These are phyloP conservation scores for Garcia nutans DNA, from an alignment of 345 rosid genomes.

Conservation along the genomic window DNA sequence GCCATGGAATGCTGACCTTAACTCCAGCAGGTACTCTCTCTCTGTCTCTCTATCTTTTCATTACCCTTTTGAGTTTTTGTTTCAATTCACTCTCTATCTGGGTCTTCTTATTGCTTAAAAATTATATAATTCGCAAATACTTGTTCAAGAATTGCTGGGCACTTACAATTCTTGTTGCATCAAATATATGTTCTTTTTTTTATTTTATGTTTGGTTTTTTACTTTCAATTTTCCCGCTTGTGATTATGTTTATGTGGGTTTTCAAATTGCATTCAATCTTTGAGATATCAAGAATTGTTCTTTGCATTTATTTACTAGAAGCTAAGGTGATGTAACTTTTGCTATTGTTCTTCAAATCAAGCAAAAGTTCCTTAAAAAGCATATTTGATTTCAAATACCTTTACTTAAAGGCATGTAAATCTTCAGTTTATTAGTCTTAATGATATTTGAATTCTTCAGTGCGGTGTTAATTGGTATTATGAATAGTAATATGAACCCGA, in stretches of 20 bases:
- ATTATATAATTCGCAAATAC: no score
- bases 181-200: background rate
- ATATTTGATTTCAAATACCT: background rate
- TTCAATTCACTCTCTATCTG: background rate
- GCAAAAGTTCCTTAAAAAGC: background rate
- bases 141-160: no score
- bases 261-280: background rate
- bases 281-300: background rate
- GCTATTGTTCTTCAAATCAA: background rate
- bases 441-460: background rate
- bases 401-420: background rate
- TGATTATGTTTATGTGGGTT: background rate
- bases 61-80: constrained; percentile 17
- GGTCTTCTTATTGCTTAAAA: no score
- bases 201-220: background rate
- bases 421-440: background rate
- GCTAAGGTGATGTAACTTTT: background rate
- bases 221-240: background rate
- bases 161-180: no score
- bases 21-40: constrained; percentile 37
- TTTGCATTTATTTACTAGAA: background rate
- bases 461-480: background rate
- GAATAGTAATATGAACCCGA: background rate
- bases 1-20: constrained; percentile 42
- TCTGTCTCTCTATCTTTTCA: background rate